Base-by-base conservation (phyloP, 2,329 filamentous ascomycete species). In the Rutstroemia sp. region DNA sequence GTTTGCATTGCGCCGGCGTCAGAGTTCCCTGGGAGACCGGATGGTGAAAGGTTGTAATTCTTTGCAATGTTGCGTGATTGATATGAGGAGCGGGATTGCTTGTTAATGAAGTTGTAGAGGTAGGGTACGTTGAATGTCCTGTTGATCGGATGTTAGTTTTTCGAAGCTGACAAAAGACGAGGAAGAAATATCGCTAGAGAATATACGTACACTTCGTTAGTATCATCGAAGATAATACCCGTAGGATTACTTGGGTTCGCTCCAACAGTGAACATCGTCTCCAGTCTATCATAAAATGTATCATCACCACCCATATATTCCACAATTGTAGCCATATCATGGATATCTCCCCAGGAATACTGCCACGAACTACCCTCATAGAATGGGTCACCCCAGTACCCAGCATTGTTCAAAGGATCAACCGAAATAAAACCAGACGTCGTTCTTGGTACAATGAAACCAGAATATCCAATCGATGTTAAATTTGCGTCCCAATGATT, bases 1-100 rank as follows among this genome's bases (percentile, higher is more conserved):
- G 78, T 82, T 67, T 88, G 83, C 84, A 89, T 88, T 9, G 86
- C 83, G 7, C 86, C 86, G 3, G 83, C 83, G 66, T 89, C 86
- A 45, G 69, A 74, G 52, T 77, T 77, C 0, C 75, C 75, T 0
- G 75, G 75, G 1, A 76, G 72, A 0, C 75, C 75, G 34, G 14
- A 16, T 3, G 44, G 30, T 9, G 41, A 21, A 7, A 45, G 30
- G 17, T 38, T 56, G 14, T 58, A 58, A 2, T 51, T 46, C 39
- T 56, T 52, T 16, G 48, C 57, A 23, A 56, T 47, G 16, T 45
- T 47, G 6, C 57, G 41, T 1, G 53, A 56, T 48, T 52, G 53
- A n/a, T 51, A 51, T 7, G 27, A 49, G n/a, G 47, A 69, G 34
- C 53, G 53, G n/a, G 41, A 51, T 56, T 56, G 53, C 46, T 73